A percentile compares a stretch with the other conserved stretches of the same genome.
Evolutionary conservation across 768 basidiomycete species (phyloP).

Genomic region (Leccinum imitatum): DNA sequence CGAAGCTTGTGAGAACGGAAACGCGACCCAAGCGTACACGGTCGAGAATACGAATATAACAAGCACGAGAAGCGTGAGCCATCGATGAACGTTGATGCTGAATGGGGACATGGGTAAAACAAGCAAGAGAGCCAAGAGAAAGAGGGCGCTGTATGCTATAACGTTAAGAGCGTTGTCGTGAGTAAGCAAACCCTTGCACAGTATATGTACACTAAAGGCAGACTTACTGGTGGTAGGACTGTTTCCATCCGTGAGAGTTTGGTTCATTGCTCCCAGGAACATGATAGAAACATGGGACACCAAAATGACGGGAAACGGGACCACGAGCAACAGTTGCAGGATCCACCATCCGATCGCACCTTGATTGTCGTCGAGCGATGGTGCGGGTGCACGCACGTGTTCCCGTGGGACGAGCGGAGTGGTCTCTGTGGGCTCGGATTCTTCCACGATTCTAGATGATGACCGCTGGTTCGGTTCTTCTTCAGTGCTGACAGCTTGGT

Average conservation of each 20-base stretch:
- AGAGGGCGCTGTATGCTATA: slow-evolving; percentile 51
- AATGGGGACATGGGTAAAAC: slow-evolving; percentile 66
- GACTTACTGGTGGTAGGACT: slow-evolving; percentile 47
- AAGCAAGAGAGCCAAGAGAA: slow-evolving; percentile 48
- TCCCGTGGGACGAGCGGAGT: slow-evolving; percentile 53
- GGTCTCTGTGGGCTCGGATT: slow-evolving; percentile 50
- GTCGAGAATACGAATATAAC: slow-evolving; percentile 45
- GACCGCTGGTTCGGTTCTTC: slow-evolving; percentile 18
- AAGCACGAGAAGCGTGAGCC: slow-evolving; percentile 37
- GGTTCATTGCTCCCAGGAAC: slow-evolving; percentile 46
- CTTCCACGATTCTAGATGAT: slow-evolving; percentile 29
- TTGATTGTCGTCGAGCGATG: slow-evolving; percentile 10
- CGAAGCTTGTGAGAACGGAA: slow-evolving; percentile 61
- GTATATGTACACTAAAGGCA: neutral
- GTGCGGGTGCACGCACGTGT: slow-evolving; percentile 6
- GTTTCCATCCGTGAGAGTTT: slow-evolving; percentile 66
- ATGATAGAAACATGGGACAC: slow-evolving; percentile 50
- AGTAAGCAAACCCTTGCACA: neutral
- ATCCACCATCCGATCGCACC: slow-evolving; percentile 53
- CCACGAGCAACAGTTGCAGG: slow-evolving; percentile 51
- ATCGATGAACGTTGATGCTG: slow-evolving; percentile 48
- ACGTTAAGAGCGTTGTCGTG: neutral
- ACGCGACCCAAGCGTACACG: slow-evolving; percentile 42
- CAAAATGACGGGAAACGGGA: slow-evolving; percentile 54
- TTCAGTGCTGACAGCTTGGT: slow-evolving; percentile 26